A percentile compares a stretch with the other conserved stretches of the same genome.
Evolutionary conservation across 371 early-diverging fungal species (phyloP).

Genomic region (Rhizomucor pusillus): DNA sequence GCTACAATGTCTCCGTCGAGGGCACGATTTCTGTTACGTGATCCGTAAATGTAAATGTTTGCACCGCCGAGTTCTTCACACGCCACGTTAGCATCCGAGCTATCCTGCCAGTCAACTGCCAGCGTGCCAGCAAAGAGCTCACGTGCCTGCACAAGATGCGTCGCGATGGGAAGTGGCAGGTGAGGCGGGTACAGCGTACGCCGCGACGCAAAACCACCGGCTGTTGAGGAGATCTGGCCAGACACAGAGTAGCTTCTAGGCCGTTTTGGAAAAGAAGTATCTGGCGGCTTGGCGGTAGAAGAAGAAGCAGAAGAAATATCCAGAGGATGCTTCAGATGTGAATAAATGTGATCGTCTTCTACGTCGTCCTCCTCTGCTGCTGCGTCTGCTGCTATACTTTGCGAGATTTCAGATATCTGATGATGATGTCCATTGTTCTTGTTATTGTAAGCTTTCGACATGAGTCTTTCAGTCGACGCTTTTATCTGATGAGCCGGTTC

Average conservation of each 20-base stretch:
- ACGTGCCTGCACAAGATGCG: conserved; percentile 17
- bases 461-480: too few species aligned
- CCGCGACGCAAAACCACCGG: conserved; percentile 5
- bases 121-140: conserved; percentile 31
- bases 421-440: too few species aligned
- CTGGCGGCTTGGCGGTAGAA: too few species aligned
- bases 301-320: neutral
- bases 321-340: conserved; percentile 1
- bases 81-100: conserved; percentile 68
- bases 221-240: neutral
- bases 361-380: too few species aligned
- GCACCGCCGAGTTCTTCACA: conserved; percentile 34
- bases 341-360: conserved; percentile 1
- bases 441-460: too few species aligned
- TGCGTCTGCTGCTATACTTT: too few species aligned
- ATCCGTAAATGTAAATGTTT: conserved; percentile 62
- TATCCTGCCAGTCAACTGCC: conserved; percentile 26
- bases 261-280: too few species aligned
- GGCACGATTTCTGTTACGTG: conserved; percentile 69
- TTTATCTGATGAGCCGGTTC: conserved; percentile 19
- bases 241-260: neutral
- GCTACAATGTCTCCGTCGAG: conserved; percentile 74
- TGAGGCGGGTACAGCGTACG: conserved; percentile 27
- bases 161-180: conserved; percentile 22
- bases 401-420: too few species aligned